phyloP scores from a whole-genome alignment of 805 yeast genomes.

The Starmerella khaoyaiensis region DNA sequence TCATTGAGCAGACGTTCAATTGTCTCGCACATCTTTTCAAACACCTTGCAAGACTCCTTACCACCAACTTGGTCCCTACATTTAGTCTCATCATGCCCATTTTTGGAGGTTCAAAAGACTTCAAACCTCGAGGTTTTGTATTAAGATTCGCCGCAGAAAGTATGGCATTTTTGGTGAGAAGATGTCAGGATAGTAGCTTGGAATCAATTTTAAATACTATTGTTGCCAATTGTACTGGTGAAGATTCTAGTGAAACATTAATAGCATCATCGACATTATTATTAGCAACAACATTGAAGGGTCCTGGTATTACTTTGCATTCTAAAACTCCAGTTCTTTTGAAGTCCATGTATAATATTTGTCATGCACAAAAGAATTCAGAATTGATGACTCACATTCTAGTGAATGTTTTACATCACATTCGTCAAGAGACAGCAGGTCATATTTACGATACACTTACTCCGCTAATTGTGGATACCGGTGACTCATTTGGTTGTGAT shows the following conservation, averaged over 20 bases:
- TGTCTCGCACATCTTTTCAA: constrained; percentile 80
- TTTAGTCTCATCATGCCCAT: constrained; percentile 53
- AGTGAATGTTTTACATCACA: constrained; percentile 26
- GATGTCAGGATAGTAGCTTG: constrained; percentile 41
- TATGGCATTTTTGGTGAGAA: constrained; percentile 66
- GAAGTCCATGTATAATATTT: constrained; percentile 13
- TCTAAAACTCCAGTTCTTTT: constrained; percentile 51
- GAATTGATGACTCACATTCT: constrained; percentile 14
- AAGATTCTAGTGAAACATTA: constrained; percentile 32
- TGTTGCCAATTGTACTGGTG: constrained; percentile 24
- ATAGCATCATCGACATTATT: constrained; percentile 46
- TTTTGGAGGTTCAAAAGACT: constrained; percentile 34
- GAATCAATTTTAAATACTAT: constrained; percentile 34
- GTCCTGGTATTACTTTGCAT: constrained; percentile 60
- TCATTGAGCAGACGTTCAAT: constrained; percentile 74
- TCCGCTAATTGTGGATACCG: background rate
- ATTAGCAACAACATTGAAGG: constrained; percentile 60
- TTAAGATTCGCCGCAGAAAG: constrained; percentile 85
- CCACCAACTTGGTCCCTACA: constrained; percentile 55
- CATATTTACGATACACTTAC: constrained; percentile 20
- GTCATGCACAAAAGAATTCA: background rate
- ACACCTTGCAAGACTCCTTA: constrained; percentile 55
- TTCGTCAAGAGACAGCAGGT: constrained; percentile 24
- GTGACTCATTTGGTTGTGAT: constrained; percentile 6
- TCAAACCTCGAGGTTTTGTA: constrained; percentile 36